Evolutionary conservation across 768 basidiomycete species (phyloP), one percentile per base, ranked within the genome.

Genomic region (Podaxis mareebaensis): DNA sequence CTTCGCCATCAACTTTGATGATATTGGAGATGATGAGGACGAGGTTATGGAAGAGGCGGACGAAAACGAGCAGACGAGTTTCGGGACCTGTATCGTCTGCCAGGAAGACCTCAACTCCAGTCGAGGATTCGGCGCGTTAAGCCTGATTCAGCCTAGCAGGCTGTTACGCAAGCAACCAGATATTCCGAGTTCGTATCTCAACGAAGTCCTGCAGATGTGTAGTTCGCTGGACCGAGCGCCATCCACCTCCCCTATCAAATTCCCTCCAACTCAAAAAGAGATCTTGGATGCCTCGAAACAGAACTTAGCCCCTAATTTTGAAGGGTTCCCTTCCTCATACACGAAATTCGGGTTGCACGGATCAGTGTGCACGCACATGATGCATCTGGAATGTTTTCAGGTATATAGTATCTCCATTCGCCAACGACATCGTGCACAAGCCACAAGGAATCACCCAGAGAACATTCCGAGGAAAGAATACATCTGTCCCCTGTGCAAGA

Each of bases 51-150:
- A 83, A 8, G 76, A 81, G 7, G 77, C 74, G 1, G 82, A 82
- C 17, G 78, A 81, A 53, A 71, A 81, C 22, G 72, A 83, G 6
- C 54, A 57, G 26, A 26, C 48, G 2, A 89, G 89, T 12, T 90
- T 88, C 64, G 96, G 96, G 2, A 91, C 90, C n/a, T 99, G 97
- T 72, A 99, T 99, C 65, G 95, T 99, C 10, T 99, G 97, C 68
- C 97, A 99, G 72, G 97, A 99, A 71, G 93, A 95, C 64, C 84
- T 98, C 57, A 91, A 86, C 67, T 71, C 82, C 2, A 76, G 82
- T 15, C 83, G 84, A 30, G 74, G 92, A 0, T 99, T 97, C 73
- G 97, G 97, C 4, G 85, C 86, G 33, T 84, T 99, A 17, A 93
- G 92, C 1, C 78, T 96, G 52, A 72, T 99, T 6, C 96, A 98